Conservation (phyloP, 1,139 yeast genomes). For the Pichia norvegensis region DNA sequence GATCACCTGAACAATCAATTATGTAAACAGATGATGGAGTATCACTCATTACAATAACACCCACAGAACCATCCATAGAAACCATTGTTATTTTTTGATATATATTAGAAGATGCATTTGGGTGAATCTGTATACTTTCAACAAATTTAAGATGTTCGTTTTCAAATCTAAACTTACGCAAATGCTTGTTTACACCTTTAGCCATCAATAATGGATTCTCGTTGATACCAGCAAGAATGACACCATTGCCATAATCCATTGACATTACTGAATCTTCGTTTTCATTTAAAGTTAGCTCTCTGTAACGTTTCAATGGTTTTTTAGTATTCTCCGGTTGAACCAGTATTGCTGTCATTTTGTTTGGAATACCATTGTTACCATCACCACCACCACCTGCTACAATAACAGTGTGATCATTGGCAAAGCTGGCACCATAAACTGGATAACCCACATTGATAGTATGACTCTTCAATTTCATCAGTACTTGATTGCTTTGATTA, state of each 20-base stretch:
- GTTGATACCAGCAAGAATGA: slow-evolving; percentile 67
- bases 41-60: slow-evolving; percentile 56
- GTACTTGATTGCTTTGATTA: neutral
- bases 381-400: slow-evolving; percentile 96
- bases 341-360: slow-evolving; percentile 67
- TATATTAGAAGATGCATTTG: slow-evolving; percentile 35
- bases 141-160: slow-evolving; percentile 56
- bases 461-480: slow-evolving; percentile 18
- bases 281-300: slow-evolving; percentile 55
- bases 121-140: slow-evolving; percentile 48
- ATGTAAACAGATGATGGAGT: slow-evolving; percentile 52
- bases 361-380: slow-evolving; percentile 80
- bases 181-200: slow-evolving; percentile 61
- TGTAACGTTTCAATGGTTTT: slow-evolving; percentile 49
- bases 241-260: slow-evolving; percentile 45
- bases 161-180: slow-evolving; percentile 55
- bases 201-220: slow-evolving; percentile 51
- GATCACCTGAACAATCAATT: slow-evolving; percentile 44
- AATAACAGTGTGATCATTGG: slow-evolving; percentile 52
- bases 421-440: slow-evolving; percentile 67
- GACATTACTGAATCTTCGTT: slow-evolving; percentile 74
- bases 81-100: slow-evolving; percentile 54
- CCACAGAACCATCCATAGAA: slow-evolving; percentile 47
- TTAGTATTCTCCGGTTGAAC: slow-evolving; percentile 48
- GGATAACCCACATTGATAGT: slow-evolving; percentile 67